phyloP scores from a whole-genome alignment of 179 eudicot genomes.

The Patellifolia procumbens region DNA sequence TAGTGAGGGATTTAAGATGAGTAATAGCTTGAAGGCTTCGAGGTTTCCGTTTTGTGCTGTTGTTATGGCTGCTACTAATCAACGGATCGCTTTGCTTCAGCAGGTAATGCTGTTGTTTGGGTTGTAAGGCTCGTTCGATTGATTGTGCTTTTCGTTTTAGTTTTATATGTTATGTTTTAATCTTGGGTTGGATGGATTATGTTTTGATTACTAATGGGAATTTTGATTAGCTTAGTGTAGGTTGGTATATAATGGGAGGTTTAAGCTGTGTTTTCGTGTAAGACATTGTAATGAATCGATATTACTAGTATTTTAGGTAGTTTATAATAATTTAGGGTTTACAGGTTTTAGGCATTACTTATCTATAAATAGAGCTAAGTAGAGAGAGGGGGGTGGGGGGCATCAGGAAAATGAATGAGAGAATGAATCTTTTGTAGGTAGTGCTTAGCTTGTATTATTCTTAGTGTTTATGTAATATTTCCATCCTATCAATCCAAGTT shows the following conservation, averaged over 20 bases:
- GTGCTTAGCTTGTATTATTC: too few relatives aligned
- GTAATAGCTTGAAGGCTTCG: conserved; percentile 94
- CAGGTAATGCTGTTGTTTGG: conserved; percentile 49
- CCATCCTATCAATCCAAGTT: too few relatives aligned
- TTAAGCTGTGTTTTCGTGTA: not conserved
- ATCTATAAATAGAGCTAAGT: too few relatives aligned
- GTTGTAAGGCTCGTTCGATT: not conserved
- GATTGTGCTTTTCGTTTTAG: not conserved
- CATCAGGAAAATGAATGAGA: too few relatives aligned
- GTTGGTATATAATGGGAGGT: not conserved
- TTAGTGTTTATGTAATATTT: too few relatives aligned
- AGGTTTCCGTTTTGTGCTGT: conserved; percentile 92
- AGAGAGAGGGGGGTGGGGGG: too few relatives aligned
- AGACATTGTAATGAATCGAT: not conserved
- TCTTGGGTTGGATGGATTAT: too few relatives aligned
- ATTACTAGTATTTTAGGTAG: too few relatives aligned
- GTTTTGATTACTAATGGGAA: not conserved
- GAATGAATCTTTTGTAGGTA: too few relatives aligned
- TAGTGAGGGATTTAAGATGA: conserved; percentile 95
- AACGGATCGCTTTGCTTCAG: conserved; percentile 84
- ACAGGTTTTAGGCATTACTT: too few relatives aligned
- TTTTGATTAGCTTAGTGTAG: not conserved
- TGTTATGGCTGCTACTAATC: conserved; percentile 94
- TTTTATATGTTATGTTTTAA: not conserved
- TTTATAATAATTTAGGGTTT: too few relatives aligned